Base-by-base conservation (phyloP, 176 grass and related monocot species). In the Avena insularis region DNA sequence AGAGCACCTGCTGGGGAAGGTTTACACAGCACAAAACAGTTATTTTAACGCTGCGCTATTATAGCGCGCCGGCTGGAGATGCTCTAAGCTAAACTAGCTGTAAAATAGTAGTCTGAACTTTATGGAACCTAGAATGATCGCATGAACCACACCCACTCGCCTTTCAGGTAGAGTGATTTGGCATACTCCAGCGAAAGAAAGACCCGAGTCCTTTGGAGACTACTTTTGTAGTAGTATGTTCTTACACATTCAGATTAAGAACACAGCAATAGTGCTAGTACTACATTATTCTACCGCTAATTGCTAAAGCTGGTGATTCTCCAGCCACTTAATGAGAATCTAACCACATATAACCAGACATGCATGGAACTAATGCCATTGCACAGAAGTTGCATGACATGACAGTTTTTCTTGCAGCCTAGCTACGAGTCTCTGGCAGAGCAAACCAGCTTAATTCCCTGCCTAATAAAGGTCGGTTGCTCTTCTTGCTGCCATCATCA, bases 381-480 rank as follows among this genome's bases (percentile, higher is more conserved):
- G 17, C 73, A 72, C 66, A 38, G 55, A 64, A 77, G 60, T 60
- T 68, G 70, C 61, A 38, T 65, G 62, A 4, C 29, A 65, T 69
- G 43, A 3, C 57, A 77, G 6, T 46, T 51, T 84, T 79, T 75
- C 75, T 79, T 75, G 56, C 47, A 40, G 58, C 36, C 36, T 36
- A 36, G 35, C 55, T 72, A 83, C 65, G 57, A 74, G 72, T 31
- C 47, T 75, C 23, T 17, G 74, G 11, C 38, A 36, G 15, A 68
- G 25, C 25, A 48, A 80, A 38, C 68, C 81, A 51, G 75, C 25
- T 84, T 84, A 49, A 83, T 85, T 88, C 77, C 60, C 77, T 63
- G 85, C 90, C 90, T 77, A 88, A 91, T 84, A 46, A 91, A 82
- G 70, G 20, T 77, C 53, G 40, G 13, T 57, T 71, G n/a, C 68